Percentiles rank a stretch among this genome's conserved stretches.
phyloP scores from a whole-genome alignment of 805 yeast species.

The Starmerella riodocensis region DNA sequence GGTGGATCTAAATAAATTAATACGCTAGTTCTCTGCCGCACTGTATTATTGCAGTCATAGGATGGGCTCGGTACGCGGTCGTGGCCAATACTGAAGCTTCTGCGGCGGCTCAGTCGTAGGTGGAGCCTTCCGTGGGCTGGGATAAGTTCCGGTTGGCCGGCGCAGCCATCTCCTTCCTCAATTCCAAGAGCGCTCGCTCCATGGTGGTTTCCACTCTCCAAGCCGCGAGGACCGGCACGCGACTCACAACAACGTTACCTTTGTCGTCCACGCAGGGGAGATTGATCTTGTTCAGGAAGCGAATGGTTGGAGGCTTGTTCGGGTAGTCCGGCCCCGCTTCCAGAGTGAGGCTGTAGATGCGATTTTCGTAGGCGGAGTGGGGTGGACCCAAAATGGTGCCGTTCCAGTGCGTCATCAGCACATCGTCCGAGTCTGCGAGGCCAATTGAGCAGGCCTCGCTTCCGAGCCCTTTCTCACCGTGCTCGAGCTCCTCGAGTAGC shows the following conservation, averaged over 20 bases:
- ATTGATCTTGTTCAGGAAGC: slow-evolving; percentile 71
- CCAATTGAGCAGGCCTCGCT: slow-evolving; percentile 97
- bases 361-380: slow-evolving; percentile 74
- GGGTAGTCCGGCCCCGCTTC: slow-evolving; percentile 81
- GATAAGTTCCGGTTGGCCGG: slow-evolving; percentile 68
- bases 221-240: slow-evolving; percentile 54
- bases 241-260: slow-evolving; percentile 40
- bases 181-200: slow-evolving; percentile 82
- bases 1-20: too few species aligned
- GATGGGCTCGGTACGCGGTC: too few species aligned
- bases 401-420: slow-evolving; percentile 90
- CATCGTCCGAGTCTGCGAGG: slow-evolving; percentile 76
- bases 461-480: slow-evolving; percentile 95
- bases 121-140: slow-evolving; percentile 85
- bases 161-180: slow-evolving; percentile 74
- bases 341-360: slow-evolving; percentile 74
- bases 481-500: slow-evolving; percentile 87
- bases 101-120: slow-evolving; percentile 28
- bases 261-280: slow-evolving; percentile 73
- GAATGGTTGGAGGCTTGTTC: slow-evolving; percentile 71
- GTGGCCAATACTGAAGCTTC: too few species aligned
- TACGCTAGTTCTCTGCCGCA: too few species aligned
- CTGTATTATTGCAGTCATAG: too few species aligned
- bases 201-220: slow-evolving; percentile 89
- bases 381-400: slow-evolving; percentile 98